A percentile compares a stretch with the other conserved stretches of the same genome.
Conservation (phyloP, 1,284 basidiomycete genomes). For the Cutaneotrichosporon spelunceum region DNA sequence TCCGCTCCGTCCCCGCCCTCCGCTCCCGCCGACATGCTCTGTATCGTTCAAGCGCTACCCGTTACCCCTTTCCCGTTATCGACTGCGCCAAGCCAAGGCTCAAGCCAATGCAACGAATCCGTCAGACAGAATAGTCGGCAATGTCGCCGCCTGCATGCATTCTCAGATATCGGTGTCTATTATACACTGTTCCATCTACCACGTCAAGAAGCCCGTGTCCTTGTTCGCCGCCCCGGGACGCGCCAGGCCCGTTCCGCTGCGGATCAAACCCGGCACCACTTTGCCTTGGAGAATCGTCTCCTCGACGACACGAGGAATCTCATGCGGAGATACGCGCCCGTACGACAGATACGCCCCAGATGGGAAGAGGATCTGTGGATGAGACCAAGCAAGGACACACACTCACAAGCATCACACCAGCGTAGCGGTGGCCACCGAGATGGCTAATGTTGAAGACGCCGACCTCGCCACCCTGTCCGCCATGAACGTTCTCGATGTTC, state of each 20-base stretch:
- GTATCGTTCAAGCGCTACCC: background rate
- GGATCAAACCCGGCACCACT: constrained; percentile 73
- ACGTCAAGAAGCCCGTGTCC: constrained; percentile 31
- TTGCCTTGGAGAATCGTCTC: constrained; percentile 80
- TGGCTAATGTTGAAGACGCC: constrained; percentile 83
- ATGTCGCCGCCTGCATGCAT: background rate
- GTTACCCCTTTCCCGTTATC: no score
- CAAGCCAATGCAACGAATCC: background rate
- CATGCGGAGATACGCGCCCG: constrained; percentile 84
- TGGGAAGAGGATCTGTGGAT: constrained; percentile 72
- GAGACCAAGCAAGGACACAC: constrained; percentile 1
- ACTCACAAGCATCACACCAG: constrained; percentile 83
- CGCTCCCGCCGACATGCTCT: no score
- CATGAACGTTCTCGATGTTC: constrained; percentile 50
- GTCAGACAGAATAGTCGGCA: background rate
- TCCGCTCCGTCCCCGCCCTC: background rate
- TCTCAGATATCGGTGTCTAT: background rate
- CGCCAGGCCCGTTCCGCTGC: constrained; percentile 71
- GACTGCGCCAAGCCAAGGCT: background rate
- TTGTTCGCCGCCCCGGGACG: constrained; percentile 22
- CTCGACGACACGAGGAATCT: constrained; percentile 78
- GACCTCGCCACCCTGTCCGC: constrained; percentile 56
- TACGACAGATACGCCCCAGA: constrained; percentile 83
- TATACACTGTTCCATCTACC: constrained; percentile 23
- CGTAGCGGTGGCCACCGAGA: constrained; percentile 84